phyloP scores from a whole-genome alignment of 139 green algal species.

The Chlamydomonas sp. region DNA sequence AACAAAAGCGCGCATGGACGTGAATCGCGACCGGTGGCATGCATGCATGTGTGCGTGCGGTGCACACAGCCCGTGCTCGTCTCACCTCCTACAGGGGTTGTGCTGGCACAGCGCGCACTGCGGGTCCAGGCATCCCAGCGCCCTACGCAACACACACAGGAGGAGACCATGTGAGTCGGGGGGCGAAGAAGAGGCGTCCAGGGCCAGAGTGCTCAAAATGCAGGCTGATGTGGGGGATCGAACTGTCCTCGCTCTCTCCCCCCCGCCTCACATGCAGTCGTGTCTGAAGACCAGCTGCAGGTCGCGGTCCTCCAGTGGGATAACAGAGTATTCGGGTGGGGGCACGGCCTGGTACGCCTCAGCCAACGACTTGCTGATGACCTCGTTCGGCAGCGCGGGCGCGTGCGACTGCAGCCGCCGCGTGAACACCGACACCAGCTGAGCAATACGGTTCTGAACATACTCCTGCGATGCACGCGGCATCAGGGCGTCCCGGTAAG shows the following conservation, averaged over 20 bases:
- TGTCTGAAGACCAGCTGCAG: conserved; percentile 85
- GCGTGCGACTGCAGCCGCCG: conserved; percentile 22
- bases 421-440: conserved; percentile 17
- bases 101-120: conserved; percentile 82
- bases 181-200: not conserved
- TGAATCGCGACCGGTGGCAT: conserved; percentile 76
- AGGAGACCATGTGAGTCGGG: too few relatives aligned
- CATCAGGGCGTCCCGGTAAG: too few relatives aligned
- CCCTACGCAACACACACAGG: too few relatives aligned
- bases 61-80: too few relatives aligned
- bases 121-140: conserved; percentile 72
- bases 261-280: conserved; percentile 68
- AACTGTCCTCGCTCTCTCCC: not conserved
- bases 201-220: not conserved
- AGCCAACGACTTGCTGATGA: conserved; percentile 42
- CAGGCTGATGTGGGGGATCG: not conserved
- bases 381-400: conserved; percentile 32
- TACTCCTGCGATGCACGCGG: conserved; percentile 31
- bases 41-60: too few relatives aligned
- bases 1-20: conserved; percentile 30
- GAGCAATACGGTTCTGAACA: conserved; percentile 17
- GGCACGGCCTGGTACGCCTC: conserved; percentile 55
- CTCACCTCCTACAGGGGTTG: conserved; percentile 75
- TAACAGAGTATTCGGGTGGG: conserved; percentile 39
- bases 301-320: conserved; percentile 50